Conservation (phyloP, 306 rosid genomes). For the Vigna radiata region DNA sequence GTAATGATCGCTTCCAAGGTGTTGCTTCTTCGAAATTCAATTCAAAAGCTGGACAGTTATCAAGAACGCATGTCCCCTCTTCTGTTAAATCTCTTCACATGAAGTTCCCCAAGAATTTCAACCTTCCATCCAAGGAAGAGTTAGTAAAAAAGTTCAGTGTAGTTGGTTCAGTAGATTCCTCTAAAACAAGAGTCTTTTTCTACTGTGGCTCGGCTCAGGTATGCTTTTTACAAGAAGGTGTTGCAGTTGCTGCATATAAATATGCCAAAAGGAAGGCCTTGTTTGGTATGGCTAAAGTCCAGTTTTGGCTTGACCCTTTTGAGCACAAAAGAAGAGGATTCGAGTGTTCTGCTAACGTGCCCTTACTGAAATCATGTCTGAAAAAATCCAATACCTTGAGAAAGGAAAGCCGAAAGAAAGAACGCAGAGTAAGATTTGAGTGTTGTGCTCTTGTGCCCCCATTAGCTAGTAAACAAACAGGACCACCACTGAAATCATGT, state of each 20-base stretch:
- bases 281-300: conserved; percentile 45
- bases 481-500: conserved; percentile 50
- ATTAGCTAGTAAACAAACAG: conserved; percentile 24
- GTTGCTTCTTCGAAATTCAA: conserved; percentile 39
- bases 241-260: conserved; percentile 49
- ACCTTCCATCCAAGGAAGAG: conserved; percentile 49
- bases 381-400: conserved; percentile 37
- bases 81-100: conserved; percentile 41
- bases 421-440: conserved; percentile 48
- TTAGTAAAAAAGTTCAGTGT: conserved; percentile 50
- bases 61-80: conserved; percentile 27
- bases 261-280: conserved; percentile 47
- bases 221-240: conserved; percentile 40
- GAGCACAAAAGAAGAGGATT: conserved; percentile 42
- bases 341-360: neutral
- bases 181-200: conserved; percentile 37
- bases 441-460: neutral
- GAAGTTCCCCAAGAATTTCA: conserved; percentile 52
- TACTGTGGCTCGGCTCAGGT: conserved; percentile 46
- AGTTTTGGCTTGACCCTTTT: conserved; percentile 48
- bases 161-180: conserved; percentile 53
- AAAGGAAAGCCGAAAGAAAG: conserved; percentile 42
- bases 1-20: conserved; percentile 17
- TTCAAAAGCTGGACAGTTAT: conserved; percentile 30
- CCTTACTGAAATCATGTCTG: conserved; percentile 47